Percentiles rank a stretch among this genome's conserved stretches.
Conservation (phyloP, 768 basidiomycete species). For the Phylloporus sp. region DNA sequence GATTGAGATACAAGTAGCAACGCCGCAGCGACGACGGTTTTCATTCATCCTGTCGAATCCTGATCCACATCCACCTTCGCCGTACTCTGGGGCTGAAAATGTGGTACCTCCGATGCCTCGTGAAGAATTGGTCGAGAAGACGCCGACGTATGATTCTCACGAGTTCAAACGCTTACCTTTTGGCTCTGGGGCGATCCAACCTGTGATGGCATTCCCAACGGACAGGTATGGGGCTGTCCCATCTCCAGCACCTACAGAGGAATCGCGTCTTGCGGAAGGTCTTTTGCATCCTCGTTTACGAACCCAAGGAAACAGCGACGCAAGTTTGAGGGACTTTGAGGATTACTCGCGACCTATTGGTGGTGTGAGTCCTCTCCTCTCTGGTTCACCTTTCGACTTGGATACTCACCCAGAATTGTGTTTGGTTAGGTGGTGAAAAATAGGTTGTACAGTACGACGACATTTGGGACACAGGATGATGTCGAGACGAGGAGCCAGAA, state of each 20-base stretch:
- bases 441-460: constrained; percentile 30
- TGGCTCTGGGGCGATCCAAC: background rate
- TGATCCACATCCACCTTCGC: constrained; percentile 24
- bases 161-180: background rate
- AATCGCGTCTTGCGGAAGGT: constrained; percentile 22
- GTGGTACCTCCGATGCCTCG: background rate
- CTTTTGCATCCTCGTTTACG: constrained; percentile 30
- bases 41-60: constrained; percentile 33
- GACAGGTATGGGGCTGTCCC: constrained; percentile 7
- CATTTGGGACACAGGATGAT: constrained; percentile 29
- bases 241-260: constrained; percentile 28
- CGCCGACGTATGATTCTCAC: background rate
- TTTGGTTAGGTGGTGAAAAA: constrained; percentile 27
- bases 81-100: constrained; percentile 5
- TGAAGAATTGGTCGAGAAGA: background rate
- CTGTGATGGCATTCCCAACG: background rate
- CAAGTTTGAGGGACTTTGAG: constrained; percentile 31
- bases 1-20: constrained; percentile 12
- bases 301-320: constrained; percentile 19
- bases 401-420: background rate
- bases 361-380: constrained; percentile 20
- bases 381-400: background rate
- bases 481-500: constrained; percentile 8
- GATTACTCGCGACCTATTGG: constrained; percentile 33
- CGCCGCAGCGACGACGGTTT: constrained; percentile 17